Conservation (phyloP, 208 protist genomes). For the Angomonas ambiguus region DNA sequence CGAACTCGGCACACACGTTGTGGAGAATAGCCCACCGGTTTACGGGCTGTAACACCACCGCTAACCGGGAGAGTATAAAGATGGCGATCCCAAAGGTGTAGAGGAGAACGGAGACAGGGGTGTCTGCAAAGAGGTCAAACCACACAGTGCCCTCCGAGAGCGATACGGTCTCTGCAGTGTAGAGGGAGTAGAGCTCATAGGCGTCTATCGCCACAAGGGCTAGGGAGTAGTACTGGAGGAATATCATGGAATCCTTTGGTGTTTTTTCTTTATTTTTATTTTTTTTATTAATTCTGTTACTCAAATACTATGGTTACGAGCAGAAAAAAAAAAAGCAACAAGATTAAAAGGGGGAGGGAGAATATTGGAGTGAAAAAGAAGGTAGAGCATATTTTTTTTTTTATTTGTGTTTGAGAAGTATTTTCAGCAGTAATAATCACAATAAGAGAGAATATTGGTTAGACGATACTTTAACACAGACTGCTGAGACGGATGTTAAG, state of each 20-base stretch:
- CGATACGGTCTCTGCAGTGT: constrained; percentile 8
- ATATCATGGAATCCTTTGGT: constrained; percentile 10
- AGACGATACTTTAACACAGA: no score
- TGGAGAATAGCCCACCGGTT: constrained; percentile 53
- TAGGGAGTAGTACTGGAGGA: constrained; percentile 52
- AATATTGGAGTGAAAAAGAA: no score
- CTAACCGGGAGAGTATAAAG: constrained; percentile 36
- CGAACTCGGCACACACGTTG: constrained; percentile 31
- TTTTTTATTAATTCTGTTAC: constrained; percentile 11
- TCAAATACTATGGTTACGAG: neutral
- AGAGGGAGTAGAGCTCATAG: constrained; percentile 32
- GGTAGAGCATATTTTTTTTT: constrained; percentile 7
- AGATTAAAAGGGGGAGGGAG: no score
- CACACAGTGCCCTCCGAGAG: constrained; percentile 31
- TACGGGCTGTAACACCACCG: constrained; percentile 47
- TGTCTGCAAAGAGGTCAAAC: constrained; percentile 41
- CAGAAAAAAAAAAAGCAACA: constrained; percentile 7
- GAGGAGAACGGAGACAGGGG: constrained; percentile 27
- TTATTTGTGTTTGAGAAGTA: neutral
- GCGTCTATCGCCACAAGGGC: constrained; percentile 25
- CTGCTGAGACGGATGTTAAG: no score
- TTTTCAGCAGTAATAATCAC: no score
- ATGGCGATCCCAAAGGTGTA: constrained; percentile 36
- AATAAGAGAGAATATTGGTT: no score
- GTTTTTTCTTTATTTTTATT: constrained; percentile 8